These are phyloP conservation scores for Suhomyces sp. DNA, from an alignment of 805 yeast genomes.

Conservation along the genomic window DNA sequence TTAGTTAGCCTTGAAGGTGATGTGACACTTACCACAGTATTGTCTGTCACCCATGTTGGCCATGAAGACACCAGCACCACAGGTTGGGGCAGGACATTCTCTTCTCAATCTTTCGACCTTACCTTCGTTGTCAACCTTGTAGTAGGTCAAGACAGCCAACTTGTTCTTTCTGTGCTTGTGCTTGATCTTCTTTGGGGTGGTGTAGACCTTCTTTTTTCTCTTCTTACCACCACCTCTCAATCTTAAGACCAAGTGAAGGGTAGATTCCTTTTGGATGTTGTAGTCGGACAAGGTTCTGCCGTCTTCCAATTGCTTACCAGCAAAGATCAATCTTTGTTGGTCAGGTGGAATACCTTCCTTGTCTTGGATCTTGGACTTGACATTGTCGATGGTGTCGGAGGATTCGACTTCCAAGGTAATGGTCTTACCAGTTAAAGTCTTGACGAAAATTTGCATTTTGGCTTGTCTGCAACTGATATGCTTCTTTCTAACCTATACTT, in stretches of 20 bases:
- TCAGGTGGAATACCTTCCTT: conserved; percentile 99
- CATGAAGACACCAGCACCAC: conserved; percentile 99
- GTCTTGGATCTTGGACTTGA: conserved; percentile 97
- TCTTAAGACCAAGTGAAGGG: conserved; percentile 93
- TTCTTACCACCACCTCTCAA: conserved; percentile 98
- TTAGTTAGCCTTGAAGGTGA: conserved; percentile 63
- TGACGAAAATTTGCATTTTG: conserved; percentile 94
- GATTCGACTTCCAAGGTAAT: conserved; percentile 99
- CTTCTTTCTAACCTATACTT: conserved; percentile 46
- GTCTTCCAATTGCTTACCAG: conserved; percentile 99
- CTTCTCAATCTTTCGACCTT: conserved; percentile 98
- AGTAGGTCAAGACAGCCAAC: conserved; percentile 98
- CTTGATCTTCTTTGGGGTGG: conserved; percentile 99
- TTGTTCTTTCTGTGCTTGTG: conserved; percentile 99
- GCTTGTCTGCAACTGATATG: conserved; percentile 39
- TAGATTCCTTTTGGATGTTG: conserved; percentile 99
- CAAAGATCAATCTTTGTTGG: conserved; percentile 98
- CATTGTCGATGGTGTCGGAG: conserved; percentile 97
- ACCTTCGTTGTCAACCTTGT: conserved; percentile 98
- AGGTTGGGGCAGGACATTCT: conserved; percentile 88
- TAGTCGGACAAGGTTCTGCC: conserved; percentile 98
- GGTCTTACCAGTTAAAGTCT: conserved; percentile 99
- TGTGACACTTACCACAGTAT: conserved; percentile 99
- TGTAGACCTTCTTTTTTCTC: conserved; percentile 99
- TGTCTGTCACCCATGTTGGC: conserved; percentile 98